These are phyloP conservation scores for Trichoderma koningii DNA, from an alignment of 2,329 filamentous ascomycete species.

Conservation along the genomic window DNA sequence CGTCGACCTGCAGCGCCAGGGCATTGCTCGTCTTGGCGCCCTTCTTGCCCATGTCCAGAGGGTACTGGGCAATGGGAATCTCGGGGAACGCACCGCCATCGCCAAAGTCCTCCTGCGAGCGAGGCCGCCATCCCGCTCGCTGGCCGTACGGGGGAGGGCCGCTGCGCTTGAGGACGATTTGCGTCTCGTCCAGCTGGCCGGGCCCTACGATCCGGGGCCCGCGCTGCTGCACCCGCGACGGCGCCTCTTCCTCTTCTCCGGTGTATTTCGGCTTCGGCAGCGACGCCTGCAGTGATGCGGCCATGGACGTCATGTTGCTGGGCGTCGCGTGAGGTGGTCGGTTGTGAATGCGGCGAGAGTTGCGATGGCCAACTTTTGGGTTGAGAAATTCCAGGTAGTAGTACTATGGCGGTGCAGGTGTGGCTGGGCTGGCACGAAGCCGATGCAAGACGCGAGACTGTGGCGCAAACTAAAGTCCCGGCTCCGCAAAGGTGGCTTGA, in stretches of 20 bases:
- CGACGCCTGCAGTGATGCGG: conserved; percentile 72
- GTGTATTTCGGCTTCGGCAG: conserved; percentile 90
- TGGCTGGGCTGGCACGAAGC: conserved; percentile 12
- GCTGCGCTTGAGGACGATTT: conserved; percentile 78
- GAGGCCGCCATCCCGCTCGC: conserved; percentile 86
- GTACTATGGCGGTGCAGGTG: conserved; percentile 30
- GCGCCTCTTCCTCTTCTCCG: conserved; percentile 82
- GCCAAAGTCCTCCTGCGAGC: conserved; percentile 86
- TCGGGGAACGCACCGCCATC: conserved; percentile 97
- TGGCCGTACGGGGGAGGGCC: conserved; percentile 88
- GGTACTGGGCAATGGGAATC: conserved; percentile 91
- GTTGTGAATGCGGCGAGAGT: conserved; percentile 24
- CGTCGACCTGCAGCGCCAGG: conserved; percentile 87
- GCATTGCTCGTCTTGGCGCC: conserved; percentile 74
- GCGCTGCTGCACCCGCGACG: conserved; percentile 69
- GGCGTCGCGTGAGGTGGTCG: conserved; percentile 30
- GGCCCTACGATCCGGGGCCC: conserved; percentile 81
- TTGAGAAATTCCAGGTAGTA: conserved; percentile 41
- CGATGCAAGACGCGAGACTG: too few relatives aligned
- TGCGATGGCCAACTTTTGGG: conserved; percentile 5
- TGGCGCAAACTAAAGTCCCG: not conserved
- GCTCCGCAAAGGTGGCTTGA: conserved; percentile 9
- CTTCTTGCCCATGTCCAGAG: conserved; percentile 91
- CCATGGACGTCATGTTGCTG: conserved; percentile 63
- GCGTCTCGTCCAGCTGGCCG: conserved; percentile 78